A percentile compares a stretch with the other conserved stretches of the same genome.
Evolutionary conservation across 2,329 filamentous ascomycete genomes (phyloP).

Genomic region (Corynespora cassiicola): DNA sequence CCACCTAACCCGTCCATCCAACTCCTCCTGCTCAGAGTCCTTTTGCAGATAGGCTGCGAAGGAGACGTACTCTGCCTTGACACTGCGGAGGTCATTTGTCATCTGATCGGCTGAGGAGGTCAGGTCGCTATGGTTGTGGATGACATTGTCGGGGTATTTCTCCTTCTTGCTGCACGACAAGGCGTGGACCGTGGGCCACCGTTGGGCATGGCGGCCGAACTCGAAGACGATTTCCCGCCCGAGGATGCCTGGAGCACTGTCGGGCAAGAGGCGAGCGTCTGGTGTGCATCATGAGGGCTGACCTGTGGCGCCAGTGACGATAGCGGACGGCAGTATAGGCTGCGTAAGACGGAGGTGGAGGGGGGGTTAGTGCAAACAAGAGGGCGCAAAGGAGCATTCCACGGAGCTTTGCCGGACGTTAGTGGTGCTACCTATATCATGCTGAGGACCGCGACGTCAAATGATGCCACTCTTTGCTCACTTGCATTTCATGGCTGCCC

Average conservation of each 20-base stretch:
- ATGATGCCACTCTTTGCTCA: slow-evolving; percentile 10
- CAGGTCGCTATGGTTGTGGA: slow-evolving; percentile 49
- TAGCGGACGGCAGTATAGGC: slow-evolving; percentile 34
- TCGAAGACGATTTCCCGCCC: slow-evolving; percentile 50
- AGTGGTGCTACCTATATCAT: too few relatives aligned
- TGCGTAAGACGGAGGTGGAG: too few relatives aligned
- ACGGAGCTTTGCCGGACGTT: too few relatives aligned
- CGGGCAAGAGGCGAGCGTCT: slow-evolving; percentile 1
- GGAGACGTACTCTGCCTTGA: slow-evolving; percentile 50
- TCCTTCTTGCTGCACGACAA: slow-evolving; percentile 51
- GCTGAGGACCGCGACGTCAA: slow-evolving; percentile 11
- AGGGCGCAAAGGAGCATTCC: too few relatives aligned
- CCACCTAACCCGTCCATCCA: slow-evolving; percentile 51
- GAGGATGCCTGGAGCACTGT: slow-evolving; percentile 40
- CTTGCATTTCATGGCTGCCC: too few relatives aligned
- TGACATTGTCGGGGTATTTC: slow-evolving; percentile 41
- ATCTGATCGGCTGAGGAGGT: slow-evolving; percentile 41
- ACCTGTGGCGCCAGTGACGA: slow-evolving; percentile 41
- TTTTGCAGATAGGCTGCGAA: slow-evolving; percentile 53
- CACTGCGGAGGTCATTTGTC: slow-evolving; percentile 43
- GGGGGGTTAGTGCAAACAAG: too few relatives aligned
- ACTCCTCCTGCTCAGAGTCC: slow-evolving; percentile 43
- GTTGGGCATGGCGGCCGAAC: slow-evolving; percentile 40
- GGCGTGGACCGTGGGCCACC: slow-evolving; percentile 48
- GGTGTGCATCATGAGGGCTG: slow-evolving; percentile 1